A percentile compares a stretch with the other conserved stretches of the same genome.
Evolutionary conservation across 257 asterid species (phyloP).

Genomic region (Solanum sejunctum): DNA sequence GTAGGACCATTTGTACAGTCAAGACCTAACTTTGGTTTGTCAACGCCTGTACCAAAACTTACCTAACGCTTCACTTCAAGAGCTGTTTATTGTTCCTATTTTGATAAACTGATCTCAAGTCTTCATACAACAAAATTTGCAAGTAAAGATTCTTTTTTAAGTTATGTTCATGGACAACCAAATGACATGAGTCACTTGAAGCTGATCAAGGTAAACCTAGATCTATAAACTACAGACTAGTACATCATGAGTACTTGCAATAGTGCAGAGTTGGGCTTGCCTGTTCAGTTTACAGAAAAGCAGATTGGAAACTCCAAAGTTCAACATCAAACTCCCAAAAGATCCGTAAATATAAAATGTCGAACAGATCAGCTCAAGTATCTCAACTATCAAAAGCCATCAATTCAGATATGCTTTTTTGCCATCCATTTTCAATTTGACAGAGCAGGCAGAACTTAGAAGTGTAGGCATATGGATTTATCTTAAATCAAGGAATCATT

Average conservation of each 20-base stretch:
- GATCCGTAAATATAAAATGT: not conserved
- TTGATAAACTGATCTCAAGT: not conserved
- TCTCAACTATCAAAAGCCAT: not conserved
- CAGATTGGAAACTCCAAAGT: not conserved
- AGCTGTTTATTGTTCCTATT: not conserved
- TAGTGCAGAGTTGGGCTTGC: not conserved
- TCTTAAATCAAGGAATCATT: not conserved
- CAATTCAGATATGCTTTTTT: not conserved
- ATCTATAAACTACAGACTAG: not conserved
- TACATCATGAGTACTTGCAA: not conserved
- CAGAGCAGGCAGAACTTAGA: not conserved
- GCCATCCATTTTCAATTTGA: not conserved
- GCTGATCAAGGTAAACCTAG: not conserved
- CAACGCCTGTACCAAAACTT: not conserved
- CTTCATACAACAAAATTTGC: not conserved
- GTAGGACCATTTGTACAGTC: not conserved
- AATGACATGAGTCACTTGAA: not conserved
- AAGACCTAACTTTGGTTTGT: not conserved
- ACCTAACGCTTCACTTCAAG: not conserved
- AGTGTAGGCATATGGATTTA: not conserved
- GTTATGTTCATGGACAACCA: not conserved
- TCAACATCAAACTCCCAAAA: not conserved
- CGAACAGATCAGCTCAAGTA: not conserved
- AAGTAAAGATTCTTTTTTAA: not conserved
- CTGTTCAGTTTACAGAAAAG: not conserved